Conservation (phyloP, 129 eudicot genomes). For the Tagetes erecta region DNA sequence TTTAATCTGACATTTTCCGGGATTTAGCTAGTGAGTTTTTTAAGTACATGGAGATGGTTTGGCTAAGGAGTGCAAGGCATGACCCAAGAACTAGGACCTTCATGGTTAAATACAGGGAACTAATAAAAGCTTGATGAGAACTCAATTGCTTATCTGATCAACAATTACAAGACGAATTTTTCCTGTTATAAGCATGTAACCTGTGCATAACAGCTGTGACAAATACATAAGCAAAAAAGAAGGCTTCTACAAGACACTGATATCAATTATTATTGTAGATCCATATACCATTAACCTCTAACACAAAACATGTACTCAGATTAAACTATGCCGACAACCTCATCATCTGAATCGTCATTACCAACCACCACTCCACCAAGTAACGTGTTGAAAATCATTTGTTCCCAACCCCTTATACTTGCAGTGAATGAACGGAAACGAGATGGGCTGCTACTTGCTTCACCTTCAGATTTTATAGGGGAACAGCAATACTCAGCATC, state of each 20-base stretch:
- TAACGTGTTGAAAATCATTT: constrained; percentile 54
- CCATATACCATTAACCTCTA: constrained; percentile 12
- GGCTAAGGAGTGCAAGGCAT: constrained; percentile 60
- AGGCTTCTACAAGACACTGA: constrained; percentile 15
- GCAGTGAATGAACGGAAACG: constrained; percentile 48
- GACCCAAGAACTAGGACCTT: constrained; percentile 26
- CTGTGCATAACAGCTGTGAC: not conserved
- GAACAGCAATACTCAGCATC: constrained; percentile 31
- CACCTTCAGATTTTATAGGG: constrained; percentile 38
- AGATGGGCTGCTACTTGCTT: constrained; percentile 43
- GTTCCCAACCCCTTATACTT: constrained; percentile 70
- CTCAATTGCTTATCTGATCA: not conserved
- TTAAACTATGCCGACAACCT: constrained; percentile 21
- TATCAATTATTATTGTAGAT: constrained; percentile 23
- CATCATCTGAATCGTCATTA: constrained; percentile 47
- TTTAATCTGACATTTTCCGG: constrained; percentile 51
- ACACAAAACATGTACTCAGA: constrained; percentile 3
- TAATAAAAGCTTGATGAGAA: too few relatives aligned
- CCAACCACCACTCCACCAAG: constrained; percentile 43
- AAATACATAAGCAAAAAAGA: constrained; percentile 13
- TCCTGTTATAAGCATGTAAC: not conserved
- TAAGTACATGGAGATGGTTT: constrained; percentile 53
- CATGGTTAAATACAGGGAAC: not conserved
- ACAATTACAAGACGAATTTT: not conserved
- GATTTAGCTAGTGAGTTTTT: constrained; percentile 55